Evolutionary conservation across 1,284 basidiomycete species (phyloP).

Genomic region (Sphagnurus paluster): DNA sequence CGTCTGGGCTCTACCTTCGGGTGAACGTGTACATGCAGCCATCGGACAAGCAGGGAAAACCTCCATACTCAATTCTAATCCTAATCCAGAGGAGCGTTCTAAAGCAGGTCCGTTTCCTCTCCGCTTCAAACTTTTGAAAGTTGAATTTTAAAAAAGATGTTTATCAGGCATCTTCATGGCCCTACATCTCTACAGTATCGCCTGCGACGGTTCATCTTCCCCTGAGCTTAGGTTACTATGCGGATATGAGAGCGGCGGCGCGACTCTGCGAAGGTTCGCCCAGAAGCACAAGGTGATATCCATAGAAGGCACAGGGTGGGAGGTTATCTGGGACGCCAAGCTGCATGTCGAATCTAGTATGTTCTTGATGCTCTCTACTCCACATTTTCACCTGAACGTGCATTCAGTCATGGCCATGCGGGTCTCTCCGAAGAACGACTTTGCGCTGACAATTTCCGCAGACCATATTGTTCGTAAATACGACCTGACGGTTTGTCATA

Average conservation of each 20-base stretch:
- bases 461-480: constrained; percentile 80
- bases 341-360: constrained; percentile 79
- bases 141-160: background rate
- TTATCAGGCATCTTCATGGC: constrained; percentile 84
- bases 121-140: too few relatives aligned
- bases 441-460: constrained; percentile 80
- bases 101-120: constrained; percentile 39
- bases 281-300: constrained; percentile 44
- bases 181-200: constrained; percentile 59
- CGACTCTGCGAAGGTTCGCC: constrained; percentile 61
- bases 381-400: background rate
- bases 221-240: constrained; percentile 62
- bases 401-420: constrained; percentile 86
- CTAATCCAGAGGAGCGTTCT: constrained; percentile 43
- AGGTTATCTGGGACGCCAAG: constrained; percentile 65
- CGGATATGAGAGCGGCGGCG: constrained; percentile 82
- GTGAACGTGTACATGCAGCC: constrained; percentile 74
- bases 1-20: constrained; percentile 70
- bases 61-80: constrained; percentile 39
- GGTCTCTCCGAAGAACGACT: constrained; percentile 55
- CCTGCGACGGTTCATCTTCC: too few relatives aligned
- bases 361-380: constrained; percentile 20
- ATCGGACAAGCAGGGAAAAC: constrained; percentile 56
- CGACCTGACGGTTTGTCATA: constrained; percentile 50
- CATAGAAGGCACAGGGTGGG: constrained; percentile 75